Evolutionary conservation across 176 grass and related monocot species (phyloP), one percentile per base, ranked within the genome.

Genomic region (Oryza meyeriana): DNA sequence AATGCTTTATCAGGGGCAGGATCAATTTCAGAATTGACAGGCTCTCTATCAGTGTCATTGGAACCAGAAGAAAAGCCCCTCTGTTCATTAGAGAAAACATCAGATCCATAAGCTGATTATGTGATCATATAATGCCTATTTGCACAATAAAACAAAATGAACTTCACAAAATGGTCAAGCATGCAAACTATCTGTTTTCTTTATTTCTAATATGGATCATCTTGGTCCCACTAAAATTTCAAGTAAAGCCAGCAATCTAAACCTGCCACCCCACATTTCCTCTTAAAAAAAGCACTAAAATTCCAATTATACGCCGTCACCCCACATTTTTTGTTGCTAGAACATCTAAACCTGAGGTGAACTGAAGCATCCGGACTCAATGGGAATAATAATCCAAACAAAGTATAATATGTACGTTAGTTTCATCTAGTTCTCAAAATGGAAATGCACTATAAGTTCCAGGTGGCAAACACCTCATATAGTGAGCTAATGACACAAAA

Each of bases 51-150:
- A 27, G 72, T 62, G 31, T 32, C 44, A 55, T 55, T 84, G 58
- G 84, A 62, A 82, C 71, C 76, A 40, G 36, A 64, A 50, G 81
- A 79, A 12, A 84, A 61, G 69, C 47, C 64, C 39, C 90, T 86
- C 95, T 98, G 92, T 81, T 84, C 34, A 84, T 83, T 17, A 78
- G 32, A 83, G 42, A 14, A 59, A 41, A 76, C 26, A 85, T 24
- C 50, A 85, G 40, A 11, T 79, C 63, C 42, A 78, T 69, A 82
- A 78, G 36, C 41, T 71, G 59, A 33, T 57, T 35, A 24, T 25
- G 17, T 47, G 59, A 76, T 77, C 38, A 72, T 64, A 48, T 30
- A 82, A 76, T 62, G 13, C 10, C 4, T 39, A 66, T 18, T 58
- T 44, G 20, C 31, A 2, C 52, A 36, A 72, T 20, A 70, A 13